Evolutionary conservation across 2,329 filamentous ascomycete species (phyloP), one percentile per base, ranked within the genome.

Genomic region (Pseudonectria foliicola): DNA sequence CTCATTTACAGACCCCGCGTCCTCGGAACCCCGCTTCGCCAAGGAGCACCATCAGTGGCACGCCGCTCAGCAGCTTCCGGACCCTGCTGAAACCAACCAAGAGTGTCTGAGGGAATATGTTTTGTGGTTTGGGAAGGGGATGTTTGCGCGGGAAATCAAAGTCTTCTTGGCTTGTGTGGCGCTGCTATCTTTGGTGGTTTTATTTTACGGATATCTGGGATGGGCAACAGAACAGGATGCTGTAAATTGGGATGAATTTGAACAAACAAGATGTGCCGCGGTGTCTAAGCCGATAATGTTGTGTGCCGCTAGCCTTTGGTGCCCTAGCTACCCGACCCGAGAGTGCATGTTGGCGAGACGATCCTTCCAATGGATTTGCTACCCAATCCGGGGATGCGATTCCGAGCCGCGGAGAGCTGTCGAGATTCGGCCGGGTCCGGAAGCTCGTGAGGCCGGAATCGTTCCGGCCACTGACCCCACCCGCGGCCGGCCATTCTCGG

Each of bases 371-470:
- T n/a, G n/a, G n/a, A n/a, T n/a, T n/a, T n/a, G n/a, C n/a, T n/a
- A n/a, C 18, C 8, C 18, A 21, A 42, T 34, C 38, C 15, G 5
- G 13, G 5, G 13, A 11, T 21, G 8, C 8, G 18, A 5, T 8
- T 21, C 18, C 18, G 18, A 21, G 8, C 5, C 8, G 18, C 18
- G 18, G 18, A 8, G 5, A n/a, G 8, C 18, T 5, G 29, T 27
- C 30, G 33, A 26, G 25, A 26, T 33, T 30, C 24, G 34, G 26
- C 49, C 50, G 49, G 50, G 31, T 49, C 52, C 52, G 51, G 49
- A 44, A 29, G 53, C 44, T 44, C 37, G 34, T 28, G 40, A 52
- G 55, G 56, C 56, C 56, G 56, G 56, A 59, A 59, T 32, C 2
- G 33, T 59, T 59, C 55, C 56, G 55, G 55, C 55, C 55, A 55